A percentile compares a stretch with the other conserved stretches of the same genome.
Conservation (phyloP, 495 filamentous ascomycete species). For the Penicillium herquei region DNA sequence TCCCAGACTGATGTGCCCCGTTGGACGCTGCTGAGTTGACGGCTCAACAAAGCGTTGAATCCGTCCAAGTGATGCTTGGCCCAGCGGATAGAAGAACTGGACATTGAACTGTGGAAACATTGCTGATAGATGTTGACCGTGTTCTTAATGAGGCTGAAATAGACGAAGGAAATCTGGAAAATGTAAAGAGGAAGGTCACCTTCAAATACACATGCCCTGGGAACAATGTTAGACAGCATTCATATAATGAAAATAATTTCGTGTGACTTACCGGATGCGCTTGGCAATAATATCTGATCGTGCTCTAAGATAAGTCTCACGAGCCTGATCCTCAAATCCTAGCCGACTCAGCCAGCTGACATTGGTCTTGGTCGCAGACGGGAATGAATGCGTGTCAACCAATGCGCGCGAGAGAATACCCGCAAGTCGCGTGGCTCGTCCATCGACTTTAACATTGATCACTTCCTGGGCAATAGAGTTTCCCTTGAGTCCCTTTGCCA, state of each 20-base stretch:
- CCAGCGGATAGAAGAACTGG: slow-evolving; percentile 93
- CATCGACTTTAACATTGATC: slow-evolving; percentile 84
- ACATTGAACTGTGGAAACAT: slow-evolving; percentile 83
- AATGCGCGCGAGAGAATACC: slow-evolving; percentile 70
- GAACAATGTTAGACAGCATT: slow-evolving; percentile 27
- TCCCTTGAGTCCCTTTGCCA: slow-evolving; percentile 76
- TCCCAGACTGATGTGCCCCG: slow-evolving; percentile 67
- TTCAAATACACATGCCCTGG: slow-evolving; percentile 87
- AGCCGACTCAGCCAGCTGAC: slow-evolving; percentile 80
- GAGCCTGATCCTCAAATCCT: slow-evolving; percentile 84
- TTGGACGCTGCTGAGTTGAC: slow-evolving; percentile 81
- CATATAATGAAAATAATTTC: background rate
- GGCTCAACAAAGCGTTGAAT: slow-evolving; percentile 77
- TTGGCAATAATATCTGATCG: slow-evolving; percentile 72
- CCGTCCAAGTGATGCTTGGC: slow-evolving; percentile 87
- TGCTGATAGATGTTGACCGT: slow-evolving; percentile 84
- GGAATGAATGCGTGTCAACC: slow-evolving; percentile 68
- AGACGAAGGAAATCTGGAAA: slow-evolving; percentile 92
- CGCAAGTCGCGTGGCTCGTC: slow-evolving; percentile 77
- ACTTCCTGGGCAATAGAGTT: slow-evolving; percentile 85
- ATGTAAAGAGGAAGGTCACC: slow-evolving; percentile 90
- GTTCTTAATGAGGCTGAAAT: slow-evolving; percentile 91
- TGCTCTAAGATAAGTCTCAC: slow-evolving; percentile 81
- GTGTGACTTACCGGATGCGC: slow-evolving; percentile 67
- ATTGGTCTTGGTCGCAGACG: slow-evolving; percentile 66